phyloP scores from a whole-genome alignment of 768 basidiomycete species.

The Collybia sordida region DNA sequence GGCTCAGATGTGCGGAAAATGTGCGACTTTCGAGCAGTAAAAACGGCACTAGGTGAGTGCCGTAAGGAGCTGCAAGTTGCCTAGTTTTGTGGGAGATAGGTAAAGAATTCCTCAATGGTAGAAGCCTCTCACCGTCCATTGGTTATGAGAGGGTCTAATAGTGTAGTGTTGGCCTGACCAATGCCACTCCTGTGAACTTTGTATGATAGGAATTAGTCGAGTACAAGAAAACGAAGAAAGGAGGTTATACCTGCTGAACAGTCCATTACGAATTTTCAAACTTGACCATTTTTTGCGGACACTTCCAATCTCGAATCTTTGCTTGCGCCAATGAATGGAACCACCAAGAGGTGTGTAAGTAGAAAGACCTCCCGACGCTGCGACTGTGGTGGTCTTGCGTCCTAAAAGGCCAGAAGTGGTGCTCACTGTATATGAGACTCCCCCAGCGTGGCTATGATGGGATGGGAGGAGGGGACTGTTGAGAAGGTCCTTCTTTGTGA shows the following conservation, averaged over 20 bases:
- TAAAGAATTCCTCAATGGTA: not conserved
- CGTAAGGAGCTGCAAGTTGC: conserved; percentile 1
- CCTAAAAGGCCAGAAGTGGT: not conserved
- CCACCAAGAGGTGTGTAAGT: not conserved
- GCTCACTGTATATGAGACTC: too few relatives aligned
- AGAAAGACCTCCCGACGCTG: not conserved
- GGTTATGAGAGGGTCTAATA: conserved; percentile 3
- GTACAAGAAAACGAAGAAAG: not conserved
- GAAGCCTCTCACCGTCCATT: conserved; percentile 8
- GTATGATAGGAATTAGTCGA: too few relatives aligned
- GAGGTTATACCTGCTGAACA: not conserved
- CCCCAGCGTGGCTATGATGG: too few relatives aligned
- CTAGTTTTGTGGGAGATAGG: not conserved
- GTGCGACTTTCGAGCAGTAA: conserved; percentile 5
- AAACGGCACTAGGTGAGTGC: conserved; percentile 1
- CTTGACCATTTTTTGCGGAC: not conserved
- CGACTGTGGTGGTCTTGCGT: not conserved
- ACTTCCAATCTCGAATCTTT: conserved; percentile 9
- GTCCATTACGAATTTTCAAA: conserved; percentile 1
- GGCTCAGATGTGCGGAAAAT: conserved; percentile 7
- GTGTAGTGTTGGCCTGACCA: conserved; percentile 9
- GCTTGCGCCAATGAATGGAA: conserved; percentile 9
- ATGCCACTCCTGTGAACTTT: conserved; percentile 10
- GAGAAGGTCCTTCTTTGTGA: too few relatives aligned
- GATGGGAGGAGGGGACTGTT: too few relatives aligned